Evolutionary conservation across 1,284 basidiomycete species (phyloP).

Genomic region (Anthracocystis panici-leucophaei): DNA sequence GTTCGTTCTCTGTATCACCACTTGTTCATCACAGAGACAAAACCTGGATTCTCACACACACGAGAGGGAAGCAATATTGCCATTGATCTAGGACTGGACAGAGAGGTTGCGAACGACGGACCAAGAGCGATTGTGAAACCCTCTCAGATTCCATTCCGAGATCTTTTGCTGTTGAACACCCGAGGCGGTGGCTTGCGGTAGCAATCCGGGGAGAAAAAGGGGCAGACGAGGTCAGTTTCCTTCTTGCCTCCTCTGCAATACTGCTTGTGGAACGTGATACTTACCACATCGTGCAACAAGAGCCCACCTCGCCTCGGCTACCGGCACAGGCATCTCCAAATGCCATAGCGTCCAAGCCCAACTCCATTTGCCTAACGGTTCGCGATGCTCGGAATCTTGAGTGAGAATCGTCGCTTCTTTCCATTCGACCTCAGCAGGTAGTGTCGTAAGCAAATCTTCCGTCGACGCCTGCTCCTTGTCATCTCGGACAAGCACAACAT

Average conservation of each 20-base stretch:
- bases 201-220: background rate
- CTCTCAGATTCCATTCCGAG: slow-evolving; percentile 53
- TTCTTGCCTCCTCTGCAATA: too few species aligned
- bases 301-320: slow-evolving; percentile 8
- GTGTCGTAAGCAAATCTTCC: slow-evolving; percentile 25
- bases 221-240: background rate
- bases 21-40: too few species aligned
- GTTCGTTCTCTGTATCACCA: too few species aligned
- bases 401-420: slow-evolving; percentile 19
- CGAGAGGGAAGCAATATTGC: too few species aligned
- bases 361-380: slow-evolving; percentile 20
- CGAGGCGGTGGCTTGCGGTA: slow-evolving; percentile 28
- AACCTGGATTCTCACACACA: too few species aligned
- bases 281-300: slow-evolving; percentile 46
- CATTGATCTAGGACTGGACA: slow-evolving; percentile 1
- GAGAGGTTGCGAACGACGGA: slow-evolving; percentile 44
- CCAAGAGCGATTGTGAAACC: slow-evolving; percentile 55
- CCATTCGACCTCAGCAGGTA: slow-evolving; percentile 26
- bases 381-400: background rate
- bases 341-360: slow-evolving; percentile 58
- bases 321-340: slow-evolving; percentile 13
- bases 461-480: background rate
- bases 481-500: slow-evolving; percentile 22
- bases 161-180: slow-evolving; percentile 47
- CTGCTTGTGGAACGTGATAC: background rate